These are phyloP conservation scores for Cadophora malorum DNA, from an alignment of 2,329 filamentous ascomycete genomes.

Conservation along the genomic window DNA sequence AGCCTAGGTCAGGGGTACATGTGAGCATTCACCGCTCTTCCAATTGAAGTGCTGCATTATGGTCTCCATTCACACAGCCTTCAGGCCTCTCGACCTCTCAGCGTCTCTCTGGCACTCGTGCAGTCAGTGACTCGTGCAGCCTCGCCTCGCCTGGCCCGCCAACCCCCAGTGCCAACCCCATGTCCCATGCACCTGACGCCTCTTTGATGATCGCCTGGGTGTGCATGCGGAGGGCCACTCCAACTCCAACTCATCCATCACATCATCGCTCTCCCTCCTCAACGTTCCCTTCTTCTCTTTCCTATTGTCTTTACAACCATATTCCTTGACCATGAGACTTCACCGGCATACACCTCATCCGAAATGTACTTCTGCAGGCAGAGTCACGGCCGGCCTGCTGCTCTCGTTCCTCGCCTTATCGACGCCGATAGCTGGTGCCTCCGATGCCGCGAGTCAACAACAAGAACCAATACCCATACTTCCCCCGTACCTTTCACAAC, in stretches of 20 bases:
- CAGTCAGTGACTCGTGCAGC: constrained; percentile 14
- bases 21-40: constrained; percentile 12
- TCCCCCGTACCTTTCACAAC: constrained; percentile 44
- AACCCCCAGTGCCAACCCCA: too few relatives aligned
- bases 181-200: constrained; percentile 23
- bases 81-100: not conserved
- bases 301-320: constrained; percentile 6
- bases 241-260: constrained; percentile 5
- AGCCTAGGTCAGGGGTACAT: constrained; percentile 15
- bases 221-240: constrained; percentile 21
- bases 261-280: constrained; percentile 12
- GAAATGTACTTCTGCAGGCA: constrained; percentile 62
- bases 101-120: not conserved
- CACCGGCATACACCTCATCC: constrained; percentile 26
- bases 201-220: constrained; percentile 15
- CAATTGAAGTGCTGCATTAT: not conserved
- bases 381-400: constrained; percentile 60
- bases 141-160: constrained; percentile 7
- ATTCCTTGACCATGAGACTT: constrained; percentile 31
- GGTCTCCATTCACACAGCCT: not conserved
- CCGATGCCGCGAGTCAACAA: constrained; percentile 47
- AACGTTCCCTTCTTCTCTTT: constrained; percentile 19
- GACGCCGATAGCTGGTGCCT: constrained; percentile 49
- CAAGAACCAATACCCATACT: constrained; percentile 47
- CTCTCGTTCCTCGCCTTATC: constrained; percentile 71